Evolutionary conservation across 495 filamentous ascomycete genomes (phyloP).

Genomic region (Chaetomium fimeti): DNA sequence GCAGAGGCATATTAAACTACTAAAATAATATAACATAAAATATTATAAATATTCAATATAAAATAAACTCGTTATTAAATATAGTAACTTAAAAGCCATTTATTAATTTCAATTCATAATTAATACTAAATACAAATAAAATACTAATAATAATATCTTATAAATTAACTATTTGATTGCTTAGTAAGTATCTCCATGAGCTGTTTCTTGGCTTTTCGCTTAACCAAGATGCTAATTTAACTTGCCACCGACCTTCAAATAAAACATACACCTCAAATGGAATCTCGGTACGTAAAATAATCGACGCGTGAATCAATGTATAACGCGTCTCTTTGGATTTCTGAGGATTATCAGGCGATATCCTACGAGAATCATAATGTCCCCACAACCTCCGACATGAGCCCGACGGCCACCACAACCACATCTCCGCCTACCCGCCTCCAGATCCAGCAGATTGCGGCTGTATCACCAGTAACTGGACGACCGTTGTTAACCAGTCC

Average conservation of each 20-base stretch:
- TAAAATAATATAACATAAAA: too few species aligned
- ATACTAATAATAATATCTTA: neutral
- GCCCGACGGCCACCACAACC: constrained; percentile 8
- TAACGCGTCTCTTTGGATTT: neutral
- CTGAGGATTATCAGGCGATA: neutral
- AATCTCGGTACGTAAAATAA: neutral
- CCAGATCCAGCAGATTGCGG: neutral
- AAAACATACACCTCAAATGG: neutral
- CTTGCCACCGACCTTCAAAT: neutral
- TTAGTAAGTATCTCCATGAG: neutral
- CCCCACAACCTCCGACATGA: neutral
- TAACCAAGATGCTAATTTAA: neutral
- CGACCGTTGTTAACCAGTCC: neutral
- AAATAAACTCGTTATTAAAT: too few species aligned
- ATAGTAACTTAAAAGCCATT: too few species aligned
- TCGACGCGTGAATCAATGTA: neutral
- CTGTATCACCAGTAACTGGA: neutral
- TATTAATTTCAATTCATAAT: too few species aligned
- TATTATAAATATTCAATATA: too few species aligned
- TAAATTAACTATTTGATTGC: neutral
- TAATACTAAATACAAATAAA: neutral
- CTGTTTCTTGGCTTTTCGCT: neutral
- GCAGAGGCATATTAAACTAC: too few species aligned
- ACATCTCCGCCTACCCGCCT: neutral
- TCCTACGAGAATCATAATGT: neutral